Base-by-base conservation (phyloP, 257 asterid species). In the Catharanthus roseus region DNA sequence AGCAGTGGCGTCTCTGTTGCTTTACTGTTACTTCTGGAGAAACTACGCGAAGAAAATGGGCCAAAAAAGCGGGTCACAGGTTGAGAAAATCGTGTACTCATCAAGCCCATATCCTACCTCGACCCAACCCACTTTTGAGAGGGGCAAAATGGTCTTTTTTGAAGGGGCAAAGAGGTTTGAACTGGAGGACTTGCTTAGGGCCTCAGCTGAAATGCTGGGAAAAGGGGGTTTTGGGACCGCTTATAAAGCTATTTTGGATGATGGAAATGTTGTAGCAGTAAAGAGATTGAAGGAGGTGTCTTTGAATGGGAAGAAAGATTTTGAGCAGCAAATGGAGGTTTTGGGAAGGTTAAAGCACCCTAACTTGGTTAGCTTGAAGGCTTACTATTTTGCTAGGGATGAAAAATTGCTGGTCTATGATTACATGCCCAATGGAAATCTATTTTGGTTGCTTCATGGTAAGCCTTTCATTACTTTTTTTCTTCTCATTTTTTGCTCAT, bases 401-500 rank as follows among this genome's bases (percentile, higher is more conserved):
- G 98, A 92, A 77, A 92, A 90, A 76, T 72, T 92, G 77, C 51
- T 92, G 82, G 96, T 92, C 36, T 83, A 77, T 73, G 96, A 92
- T 51, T 90, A 81, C 87, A 88, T 92, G 98, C 85, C 91, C 67
- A 86, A 90, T 78, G 96, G 91, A 18, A 92, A 80, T 80, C 72
- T 92, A 77, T 92, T 90, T 70, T 92, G 98, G 98, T 89, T 92
- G 60, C 96, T 92, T 77, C 98, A 92, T 80, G 98, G 98, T 92
- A 78, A 77, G 82, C 68, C 38, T 12, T 71, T 41, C 18, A 63
- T 68, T 39, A 45, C 45, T n/a, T n/a, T 19, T 53, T n/a, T 23
- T 54, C 33, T 16, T 36, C 26, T 49, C 33, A 15, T 39, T 41
- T 39, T 31, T 36, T 60, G 23, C 41, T 63, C 72, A 33, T 34